phyloP scores from a whole-genome alignment of 805 yeast species.

The Candida insectalens region DNA sequence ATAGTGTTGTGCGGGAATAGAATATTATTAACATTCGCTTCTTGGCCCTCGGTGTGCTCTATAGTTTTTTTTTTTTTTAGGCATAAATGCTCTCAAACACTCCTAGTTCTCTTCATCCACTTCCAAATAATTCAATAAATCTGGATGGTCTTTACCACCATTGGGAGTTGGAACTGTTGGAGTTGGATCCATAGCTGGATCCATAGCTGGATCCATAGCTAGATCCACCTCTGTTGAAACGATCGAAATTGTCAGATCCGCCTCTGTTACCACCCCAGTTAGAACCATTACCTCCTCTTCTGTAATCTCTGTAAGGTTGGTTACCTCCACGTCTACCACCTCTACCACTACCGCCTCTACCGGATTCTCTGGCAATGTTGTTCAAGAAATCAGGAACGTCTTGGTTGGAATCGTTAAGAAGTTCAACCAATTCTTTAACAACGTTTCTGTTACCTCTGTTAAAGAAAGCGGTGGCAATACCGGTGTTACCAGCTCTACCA shows the following conservation, averaged over 20 bases:
- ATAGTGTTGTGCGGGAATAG: too few species aligned
- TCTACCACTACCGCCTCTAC: slow-evolving; percentile 44
- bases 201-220: slow-evolving; percentile 15
- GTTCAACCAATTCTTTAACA: slow-evolving; percentile 77
- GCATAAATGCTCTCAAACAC: too few species aligned
- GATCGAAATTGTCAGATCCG: slow-evolving; percentile 14
- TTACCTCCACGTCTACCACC: slow-evolving; percentile 31
- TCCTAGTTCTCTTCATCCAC: too few species aligned
- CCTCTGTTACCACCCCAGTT: slow-evolving; percentile 25
- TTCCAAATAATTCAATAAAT: too few species aligned
- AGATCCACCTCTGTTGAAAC: slow-evolving; percentile 12
- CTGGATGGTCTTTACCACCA: slow-evolving; percentile 29
- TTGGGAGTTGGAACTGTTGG: slow-evolving; percentile 19
- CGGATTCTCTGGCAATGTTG: slow-evolving; percentile 68
- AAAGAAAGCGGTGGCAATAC: slow-evolving; percentile 97
- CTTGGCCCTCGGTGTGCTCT: too few species aligned
- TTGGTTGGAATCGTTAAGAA: slow-evolving; percentile 93
- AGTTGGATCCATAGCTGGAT: slow-evolving; percentile 14
- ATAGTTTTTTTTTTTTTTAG: too few species aligned
- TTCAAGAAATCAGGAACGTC: slow-evolving; percentile 88
- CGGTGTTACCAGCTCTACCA: slow-evolving; percentile 99
- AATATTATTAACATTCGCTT: too few species aligned
- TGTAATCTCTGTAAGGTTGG: slow-evolving; percentile 32
- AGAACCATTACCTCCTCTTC: slow-evolving; percentile 28
- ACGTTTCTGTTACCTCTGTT: slow-evolving; percentile 91